Percentiles rank a stretch among this genome's conserved stretches.
Evolutionary conservation across 345 rosid species (phyloP).

Genomic region (Lenwebbia sp.): DNA sequence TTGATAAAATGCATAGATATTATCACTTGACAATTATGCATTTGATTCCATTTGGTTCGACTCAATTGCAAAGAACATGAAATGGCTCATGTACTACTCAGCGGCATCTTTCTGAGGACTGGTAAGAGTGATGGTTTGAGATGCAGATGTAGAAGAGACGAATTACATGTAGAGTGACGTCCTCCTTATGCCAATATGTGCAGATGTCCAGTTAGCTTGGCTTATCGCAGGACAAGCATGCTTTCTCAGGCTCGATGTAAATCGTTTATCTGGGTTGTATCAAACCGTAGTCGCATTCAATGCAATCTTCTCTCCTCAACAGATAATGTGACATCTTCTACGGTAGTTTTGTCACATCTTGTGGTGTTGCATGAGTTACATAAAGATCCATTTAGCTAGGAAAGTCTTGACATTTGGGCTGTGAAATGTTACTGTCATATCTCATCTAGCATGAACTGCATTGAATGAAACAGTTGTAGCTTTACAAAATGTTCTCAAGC

Average conservation of each 20-base stretch:
- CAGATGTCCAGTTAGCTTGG: neutral
- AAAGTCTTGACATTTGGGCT: neutral
- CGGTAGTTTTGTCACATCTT: neutral
- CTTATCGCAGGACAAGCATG: neutral
- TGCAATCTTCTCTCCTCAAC: neutral
- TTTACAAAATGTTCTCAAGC: neutral
- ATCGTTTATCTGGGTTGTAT: neutral
- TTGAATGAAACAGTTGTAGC: neutral
- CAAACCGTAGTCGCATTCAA: neutral
- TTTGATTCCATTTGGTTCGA: neutral
- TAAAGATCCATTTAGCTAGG: neutral
- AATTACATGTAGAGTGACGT: neutral
- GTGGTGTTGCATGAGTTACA: neutral
- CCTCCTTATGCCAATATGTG: neutral
- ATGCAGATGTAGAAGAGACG: neutral
- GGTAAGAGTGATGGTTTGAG: neutral
- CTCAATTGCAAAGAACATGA: neutral
- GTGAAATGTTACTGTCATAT: neutral
- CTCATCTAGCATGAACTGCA: neutral
- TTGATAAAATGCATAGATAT: neutral
- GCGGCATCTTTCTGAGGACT: neutral
- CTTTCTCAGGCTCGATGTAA: neutral
- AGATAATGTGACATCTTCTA: neutral
- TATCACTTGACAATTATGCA: neutral
- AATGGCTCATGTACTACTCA: neutral